Evolutionary conservation across 2,329 filamentous ascomycete species (phyloP).

Genomic region (Nemania abortiva): DNA sequence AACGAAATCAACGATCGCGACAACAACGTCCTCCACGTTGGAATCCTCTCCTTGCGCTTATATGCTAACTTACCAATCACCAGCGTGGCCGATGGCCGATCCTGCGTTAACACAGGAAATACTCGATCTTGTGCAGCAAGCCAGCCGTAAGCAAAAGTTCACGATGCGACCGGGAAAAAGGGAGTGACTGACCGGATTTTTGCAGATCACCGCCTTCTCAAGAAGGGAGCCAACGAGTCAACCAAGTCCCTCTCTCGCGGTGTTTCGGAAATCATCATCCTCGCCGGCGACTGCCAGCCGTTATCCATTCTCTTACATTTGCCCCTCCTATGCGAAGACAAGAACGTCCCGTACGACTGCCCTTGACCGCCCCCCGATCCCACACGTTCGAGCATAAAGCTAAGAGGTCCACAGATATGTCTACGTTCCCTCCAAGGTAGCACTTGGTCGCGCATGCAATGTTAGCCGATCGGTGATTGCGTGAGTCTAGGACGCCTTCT

Average conservation of each 20-base stretch:
- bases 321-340: conserved; percentile 88
- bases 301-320: conserved; percentile 90
- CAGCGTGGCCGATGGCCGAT: conserved; percentile 78
- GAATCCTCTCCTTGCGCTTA: not conserved
- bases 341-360: conserved; percentile 62
- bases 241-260: conserved; percentile 94
- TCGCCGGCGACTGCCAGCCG: conserved; percentile 88
- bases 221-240: conserved; percentile 88
- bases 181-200: conserved; percentile 32
- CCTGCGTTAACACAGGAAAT: conserved; percentile 82
- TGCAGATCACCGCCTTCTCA: conserved; percentile 71
- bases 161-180: not conserved
- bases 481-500: conserved; percentile 53
- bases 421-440: conserved; percentile 73
- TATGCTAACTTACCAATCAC: conserved; percentile 18
- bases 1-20: not conserved
- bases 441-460: conserved; percentile 89
- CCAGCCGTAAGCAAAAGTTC: conserved; percentile 55
- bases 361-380: not conserved
- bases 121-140: conserved; percentile 83
- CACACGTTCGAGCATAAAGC: not conserved
- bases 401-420: conserved; percentile 49
- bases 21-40: not conserved
- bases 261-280: conserved; percentile 87
- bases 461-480: conserved; percentile 90